Conservation (phyloP, 2,329 filamentous ascomycete genomes). For the Exserohilum rostratum region DNA sequence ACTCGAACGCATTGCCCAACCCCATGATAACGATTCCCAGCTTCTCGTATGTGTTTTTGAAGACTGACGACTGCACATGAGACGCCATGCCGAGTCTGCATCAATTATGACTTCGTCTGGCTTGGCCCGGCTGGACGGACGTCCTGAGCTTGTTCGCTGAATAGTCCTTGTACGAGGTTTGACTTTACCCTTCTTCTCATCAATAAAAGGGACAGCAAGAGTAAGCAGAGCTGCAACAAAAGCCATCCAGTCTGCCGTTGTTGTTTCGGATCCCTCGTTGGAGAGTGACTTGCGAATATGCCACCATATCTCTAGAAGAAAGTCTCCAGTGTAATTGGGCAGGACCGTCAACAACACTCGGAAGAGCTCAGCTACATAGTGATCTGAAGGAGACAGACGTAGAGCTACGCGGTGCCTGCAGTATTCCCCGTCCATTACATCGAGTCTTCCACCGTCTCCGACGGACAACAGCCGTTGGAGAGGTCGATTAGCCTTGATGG, state of each 20-base stretch:
- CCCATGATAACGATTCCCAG: constrained; percentile 44
- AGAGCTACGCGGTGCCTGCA: constrained; percentile 42
- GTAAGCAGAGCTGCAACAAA: constrained; percentile 50
- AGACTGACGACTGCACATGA: constrained; percentile 43
- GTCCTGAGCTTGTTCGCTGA: constrained; percentile 32
- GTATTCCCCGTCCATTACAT: constrained; percentile 41
- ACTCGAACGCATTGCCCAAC: constrained; percentile 40
- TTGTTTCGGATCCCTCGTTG: constrained; percentile 12
- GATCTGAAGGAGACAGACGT: constrained; percentile 37
- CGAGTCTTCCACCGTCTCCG: constrained; percentile 35
- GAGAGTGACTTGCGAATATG: constrained; percentile 37
- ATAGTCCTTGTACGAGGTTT: constrained; percentile 23
- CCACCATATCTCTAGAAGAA: constrained; percentile 49
- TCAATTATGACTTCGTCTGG: constrained; percentile 31
- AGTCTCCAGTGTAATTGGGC: constrained; percentile 45
- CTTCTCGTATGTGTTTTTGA: constrained; percentile 33
- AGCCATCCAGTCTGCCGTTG: constrained; percentile 46
- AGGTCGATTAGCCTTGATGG: constrained; percentile 30
- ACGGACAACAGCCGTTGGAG: constrained; percentile 33
- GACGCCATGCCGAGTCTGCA: constrained; percentile 39
- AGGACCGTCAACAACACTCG: constrained; percentile 41
- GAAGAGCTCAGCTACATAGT: constrained; percentile 39
- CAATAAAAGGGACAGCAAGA: constrained; percentile 45
- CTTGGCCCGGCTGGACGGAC: constrained; percentile 31
- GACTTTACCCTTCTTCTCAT: constrained; percentile 34